Evolutionary conservation across 805 yeast species (phyloP), one percentile per base, ranked within the genome.

Genomic region (Candida sanyiensis): DNA sequence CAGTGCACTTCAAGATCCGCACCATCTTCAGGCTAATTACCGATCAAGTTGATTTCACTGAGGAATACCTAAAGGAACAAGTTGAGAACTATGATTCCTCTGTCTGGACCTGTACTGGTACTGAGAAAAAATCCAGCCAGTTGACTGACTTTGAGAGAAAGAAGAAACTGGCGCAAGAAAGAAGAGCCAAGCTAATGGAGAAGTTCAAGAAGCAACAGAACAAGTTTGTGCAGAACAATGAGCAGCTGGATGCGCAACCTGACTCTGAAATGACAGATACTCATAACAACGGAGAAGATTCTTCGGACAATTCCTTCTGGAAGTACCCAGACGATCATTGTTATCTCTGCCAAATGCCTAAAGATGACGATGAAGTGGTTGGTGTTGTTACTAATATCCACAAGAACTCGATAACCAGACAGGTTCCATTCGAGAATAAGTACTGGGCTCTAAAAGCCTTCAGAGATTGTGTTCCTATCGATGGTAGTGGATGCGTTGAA

Each of bases 121-220:
- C 20, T 21, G 18, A 24, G 17, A 17, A 23, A n/a, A 15, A 34
- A 7, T 19, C 43, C 0, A 37, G 24, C 1, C 30, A 33, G 1
- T 47, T 49, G 19, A 31, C 55, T 4, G 81, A 73, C 23, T 58
- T 64, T 21, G 82, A 75, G 26, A 68, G 67, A 42, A 86, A 81
- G 63, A 84, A 81, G 57, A 66, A 73, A 28, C 48, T 73, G 7
- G 96, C 95, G 0, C 75, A 75, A 48, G 79, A 72, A 43, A 75
- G 89, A 47, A 82, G 78, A 49, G 73, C 72, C 1, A 81, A 77
- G 49, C 69, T 89, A 23, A 59, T 90, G 71, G 90, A 83, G 1
- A 85, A 81, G 42, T 74, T 90, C 54, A 83, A 81, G 47, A 75
- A 73, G 46, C 94, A 87, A 50, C 97, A 90, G 55, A 68, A 74